phyloP scores from a whole-genome alignment of 495 filamentous ascomycete species.

The Aspergillus haitiensis region DNA sequence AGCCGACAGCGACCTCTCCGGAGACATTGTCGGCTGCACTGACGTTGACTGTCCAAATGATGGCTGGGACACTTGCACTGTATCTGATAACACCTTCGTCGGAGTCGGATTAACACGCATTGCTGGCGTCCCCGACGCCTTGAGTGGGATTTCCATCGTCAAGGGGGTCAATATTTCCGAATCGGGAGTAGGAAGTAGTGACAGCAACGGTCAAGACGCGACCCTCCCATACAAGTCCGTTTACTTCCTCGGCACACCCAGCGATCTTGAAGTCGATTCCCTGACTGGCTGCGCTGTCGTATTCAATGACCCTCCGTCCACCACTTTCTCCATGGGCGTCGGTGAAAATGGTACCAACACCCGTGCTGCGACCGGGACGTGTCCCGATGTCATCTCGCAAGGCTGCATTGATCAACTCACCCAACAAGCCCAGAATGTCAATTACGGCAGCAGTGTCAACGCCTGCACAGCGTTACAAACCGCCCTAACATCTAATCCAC shows the following conservation, averaged over 20 bases:
- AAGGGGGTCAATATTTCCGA: slow-evolving; percentile 22
- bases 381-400: slow-evolving; percentile 23
- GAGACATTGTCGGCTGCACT: slow-evolving; percentile 19
- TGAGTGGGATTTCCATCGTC: slow-evolving; percentile 22
- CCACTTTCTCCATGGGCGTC: background rate
- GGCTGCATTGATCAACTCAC: slow-evolving; percentile 18
- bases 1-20: slow-evolving; percentile 5
- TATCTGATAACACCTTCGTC: slow-evolving; percentile 17
- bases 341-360: slow-evolving; percentile 11
- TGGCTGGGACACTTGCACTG: slow-evolving; percentile 16
- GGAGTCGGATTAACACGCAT: slow-evolving; percentile 22
- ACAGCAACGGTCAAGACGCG: background rate
- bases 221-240: slow-evolving; percentile 16
- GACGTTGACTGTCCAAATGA: slow-evolving; percentile 21
- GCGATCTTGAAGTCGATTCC: background rate
- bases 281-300: slow-evolving; percentile 18
- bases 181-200: background rate
- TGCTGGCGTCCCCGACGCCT: slow-evolving; percentile 5
- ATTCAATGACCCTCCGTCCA: slow-evolving; percentile 18
- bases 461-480: slow-evolving; percentile 8
- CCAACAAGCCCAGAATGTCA: slow-evolving; percentile 3
- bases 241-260: slow-evolving; percentile 20
- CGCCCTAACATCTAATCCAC: background rate
- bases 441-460: background rate
- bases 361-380: slow-evolving; percentile 16